Evolutionary conservation across 805 yeast genomes (phyloP).

Genomic region (Priceomyces castillae): DNA sequence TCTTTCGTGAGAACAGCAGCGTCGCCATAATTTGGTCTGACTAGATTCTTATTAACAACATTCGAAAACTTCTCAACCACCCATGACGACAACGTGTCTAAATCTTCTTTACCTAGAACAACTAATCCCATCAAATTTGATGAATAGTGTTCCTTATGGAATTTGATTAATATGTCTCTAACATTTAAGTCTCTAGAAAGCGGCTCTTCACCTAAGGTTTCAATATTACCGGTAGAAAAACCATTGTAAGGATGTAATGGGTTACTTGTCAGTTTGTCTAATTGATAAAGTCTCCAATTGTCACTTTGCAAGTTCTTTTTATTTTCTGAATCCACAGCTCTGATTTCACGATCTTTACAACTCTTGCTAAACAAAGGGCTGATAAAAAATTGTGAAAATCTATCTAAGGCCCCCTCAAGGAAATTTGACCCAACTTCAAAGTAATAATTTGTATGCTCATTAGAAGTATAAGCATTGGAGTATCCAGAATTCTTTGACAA

Average conservation of each 20-base stretch:
- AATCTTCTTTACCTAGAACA: constrained; percentile 74
- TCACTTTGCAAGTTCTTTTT: constrained; percentile 92
- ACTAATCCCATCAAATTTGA: constrained; percentile 87
- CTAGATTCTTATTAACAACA: constrained; percentile 52
- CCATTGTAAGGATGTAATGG: constrained; percentile 79
- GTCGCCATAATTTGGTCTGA: constrained; percentile 43
- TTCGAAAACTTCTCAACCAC: constrained; percentile 61
- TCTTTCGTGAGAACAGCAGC: constrained; percentile 47
- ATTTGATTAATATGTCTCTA: constrained; percentile 75
- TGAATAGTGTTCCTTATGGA: constrained; percentile 70
- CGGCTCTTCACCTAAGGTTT: constrained; percentile 72
- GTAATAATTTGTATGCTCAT: constrained; percentile 85
- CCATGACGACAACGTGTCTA: constrained; percentile 72
- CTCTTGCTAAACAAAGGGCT: constrained; percentile 69
- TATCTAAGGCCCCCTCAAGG: constrained; percentile 82
- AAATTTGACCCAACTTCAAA: constrained; percentile 78
- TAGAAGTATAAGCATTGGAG: constrained; percentile 89
- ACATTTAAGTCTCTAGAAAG: constrained; percentile 60
- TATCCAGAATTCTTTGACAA: constrained; percentile 82
- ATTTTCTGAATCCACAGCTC: constrained; percentile 94
- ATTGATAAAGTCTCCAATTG: constrained; percentile 82
- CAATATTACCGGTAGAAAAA: constrained; percentile 85
- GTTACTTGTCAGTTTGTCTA: constrained; percentile 73
- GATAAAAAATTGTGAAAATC: constrained; percentile 91
- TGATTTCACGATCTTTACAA: constrained; percentile 87